Conservation (phyloP, 495 filamentous ascomycete species). For the Friedmanniomyces endolithicus region DNA sequence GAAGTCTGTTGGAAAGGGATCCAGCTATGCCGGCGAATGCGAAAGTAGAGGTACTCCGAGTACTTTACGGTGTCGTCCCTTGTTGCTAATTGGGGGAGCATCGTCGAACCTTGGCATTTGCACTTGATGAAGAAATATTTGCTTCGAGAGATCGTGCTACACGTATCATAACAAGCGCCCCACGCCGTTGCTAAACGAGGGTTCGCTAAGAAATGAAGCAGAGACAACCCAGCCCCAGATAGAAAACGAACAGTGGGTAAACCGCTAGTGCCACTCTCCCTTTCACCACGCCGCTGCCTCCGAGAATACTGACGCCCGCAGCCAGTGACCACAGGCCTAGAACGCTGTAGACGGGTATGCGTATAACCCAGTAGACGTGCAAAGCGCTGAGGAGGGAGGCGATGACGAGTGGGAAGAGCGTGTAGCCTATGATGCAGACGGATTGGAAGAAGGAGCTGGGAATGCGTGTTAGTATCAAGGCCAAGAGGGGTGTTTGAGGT, state of each 20-base stretch:
- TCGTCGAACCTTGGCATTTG: too few relatives aligned
- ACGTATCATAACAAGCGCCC: too few relatives aligned
- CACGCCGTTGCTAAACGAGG: too few relatives aligned
- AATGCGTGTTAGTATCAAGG: background rate
- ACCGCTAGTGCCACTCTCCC: conserved; percentile 92
- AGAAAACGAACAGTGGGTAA: conserved; percentile 93
- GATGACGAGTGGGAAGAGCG: conserved; percentile 93
- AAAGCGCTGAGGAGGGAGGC: conserved; percentile 80
- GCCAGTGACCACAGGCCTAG: conserved; percentile 86
- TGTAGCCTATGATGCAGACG: conserved; percentile 96
- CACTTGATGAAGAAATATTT: too few relatives aligned
- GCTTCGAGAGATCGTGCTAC: too few relatives aligned
- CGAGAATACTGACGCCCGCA: conserved; percentile 88
- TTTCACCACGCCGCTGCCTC: conserved; percentile 85
- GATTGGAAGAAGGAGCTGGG: conserved; percentile 90
- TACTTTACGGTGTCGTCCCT: too few relatives aligned
- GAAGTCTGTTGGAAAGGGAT: too few relatives aligned
- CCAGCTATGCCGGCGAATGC: too few relatives aligned
- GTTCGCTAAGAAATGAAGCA: conserved; percentile 74
- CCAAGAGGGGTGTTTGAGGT: background rate
- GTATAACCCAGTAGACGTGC: conserved; percentile 56
- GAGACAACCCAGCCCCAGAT: conserved; percentile 79
- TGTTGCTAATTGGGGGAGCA: too few relatives aligned
- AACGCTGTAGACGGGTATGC: conserved; percentile 81
- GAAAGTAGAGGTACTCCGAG: too few relatives aligned